These are phyloP conservation scores for Xerocomellus chrysenteron DNA, from an alignment of 768 basidiomycete species.

Conservation along the genomic window DNA sequence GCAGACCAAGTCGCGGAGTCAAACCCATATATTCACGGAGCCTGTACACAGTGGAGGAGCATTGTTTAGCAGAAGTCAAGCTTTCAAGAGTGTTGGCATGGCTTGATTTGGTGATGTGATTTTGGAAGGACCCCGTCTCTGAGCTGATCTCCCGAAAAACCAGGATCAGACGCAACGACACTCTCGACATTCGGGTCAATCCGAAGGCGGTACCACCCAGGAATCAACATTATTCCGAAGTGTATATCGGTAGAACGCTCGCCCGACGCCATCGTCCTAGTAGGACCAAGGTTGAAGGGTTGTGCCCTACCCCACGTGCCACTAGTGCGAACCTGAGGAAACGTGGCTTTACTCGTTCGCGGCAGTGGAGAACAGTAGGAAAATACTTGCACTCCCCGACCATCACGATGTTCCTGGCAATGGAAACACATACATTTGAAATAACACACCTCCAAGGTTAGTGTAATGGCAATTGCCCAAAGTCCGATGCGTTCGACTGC, in stretches of 20 bases:
- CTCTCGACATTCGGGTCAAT: not conserved
- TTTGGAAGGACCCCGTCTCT: not conserved
- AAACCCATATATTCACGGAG: not conserved
- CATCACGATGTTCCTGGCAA: not conserved
- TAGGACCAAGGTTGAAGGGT: not conserved
- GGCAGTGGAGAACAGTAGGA: not conserved
- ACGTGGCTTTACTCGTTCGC: slow-evolving; percentile 6
- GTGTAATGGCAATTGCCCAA: not conserved
- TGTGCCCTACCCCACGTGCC: slow-evolving; percentile 7
- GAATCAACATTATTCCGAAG: not conserved
- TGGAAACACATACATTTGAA: not conserved
- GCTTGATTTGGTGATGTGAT: not conserved
- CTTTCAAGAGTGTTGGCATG: not conserved
- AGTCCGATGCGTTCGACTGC: not conserved
- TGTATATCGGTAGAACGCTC: not conserved
- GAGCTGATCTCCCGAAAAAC: not conserved
- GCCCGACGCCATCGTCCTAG: not conserved
- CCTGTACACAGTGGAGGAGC: not conserved
- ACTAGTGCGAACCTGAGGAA: not conserved
- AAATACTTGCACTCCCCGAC: not conserved
- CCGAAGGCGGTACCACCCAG: not conserved
- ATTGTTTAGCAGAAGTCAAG: not conserved
- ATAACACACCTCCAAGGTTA: not conserved
- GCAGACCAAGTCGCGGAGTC: not conserved
- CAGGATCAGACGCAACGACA: not conserved